These are phyloP conservation scores for Aspergillus sp. DNA, from an alignment of 2,329 filamentous ascomycete genomes.

Conservation along the genomic window DNA sequence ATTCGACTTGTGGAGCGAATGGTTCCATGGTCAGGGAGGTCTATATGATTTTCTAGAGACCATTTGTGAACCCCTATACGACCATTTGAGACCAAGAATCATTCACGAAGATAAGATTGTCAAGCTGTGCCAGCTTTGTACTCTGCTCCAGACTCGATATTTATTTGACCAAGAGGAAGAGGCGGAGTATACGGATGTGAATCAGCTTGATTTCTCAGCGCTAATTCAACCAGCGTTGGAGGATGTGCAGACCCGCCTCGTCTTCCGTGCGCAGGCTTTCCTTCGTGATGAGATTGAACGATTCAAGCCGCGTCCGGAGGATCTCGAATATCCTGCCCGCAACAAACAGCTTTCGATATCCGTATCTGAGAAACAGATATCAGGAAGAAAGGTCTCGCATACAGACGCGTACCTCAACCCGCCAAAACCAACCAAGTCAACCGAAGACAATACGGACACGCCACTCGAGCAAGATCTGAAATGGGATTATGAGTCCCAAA, in stretches of 20 bases:
- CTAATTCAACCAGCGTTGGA: conserved; percentile 65
- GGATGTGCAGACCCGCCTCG: conserved; percentile 65
- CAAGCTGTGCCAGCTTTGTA: conserved; percentile 67
- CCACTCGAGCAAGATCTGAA: conserved; percentile 44
- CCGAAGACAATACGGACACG: conserved; percentile 52
- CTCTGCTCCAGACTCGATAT: conserved; percentile 64
- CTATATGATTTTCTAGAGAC: conserved; percentile 67
- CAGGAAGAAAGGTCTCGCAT: conserved; percentile 53
- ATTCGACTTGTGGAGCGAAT: conserved; percentile 66
- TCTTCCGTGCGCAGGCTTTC: conserved; percentile 63
- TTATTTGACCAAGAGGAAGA: conserved; percentile 60
- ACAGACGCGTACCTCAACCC: conserved; percentile 38
- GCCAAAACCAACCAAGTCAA: conserved; percentile 49
- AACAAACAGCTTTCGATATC: conserved; percentile 46
- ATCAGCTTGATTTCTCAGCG: conserved; percentile 61
- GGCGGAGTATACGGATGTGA: conserved; percentile 48
- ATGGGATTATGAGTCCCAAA: conserved; percentile 57
- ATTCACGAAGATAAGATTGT: conserved; percentile 67
- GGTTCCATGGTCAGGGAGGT: conserved; percentile 63
- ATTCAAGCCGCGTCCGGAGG: conserved; percentile 64
- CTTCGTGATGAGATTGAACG: conserved; percentile 67
- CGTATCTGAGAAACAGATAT: conserved; percentile 47
- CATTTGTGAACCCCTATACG: conserved; percentile 67
- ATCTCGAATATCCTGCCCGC: conserved; percentile 62
- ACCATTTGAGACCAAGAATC: conserved; percentile 63